Base-by-base conservation (phyloP, 228 moss, liverwort and hornwort genomes). In the Sphagnum fallax region DNA sequence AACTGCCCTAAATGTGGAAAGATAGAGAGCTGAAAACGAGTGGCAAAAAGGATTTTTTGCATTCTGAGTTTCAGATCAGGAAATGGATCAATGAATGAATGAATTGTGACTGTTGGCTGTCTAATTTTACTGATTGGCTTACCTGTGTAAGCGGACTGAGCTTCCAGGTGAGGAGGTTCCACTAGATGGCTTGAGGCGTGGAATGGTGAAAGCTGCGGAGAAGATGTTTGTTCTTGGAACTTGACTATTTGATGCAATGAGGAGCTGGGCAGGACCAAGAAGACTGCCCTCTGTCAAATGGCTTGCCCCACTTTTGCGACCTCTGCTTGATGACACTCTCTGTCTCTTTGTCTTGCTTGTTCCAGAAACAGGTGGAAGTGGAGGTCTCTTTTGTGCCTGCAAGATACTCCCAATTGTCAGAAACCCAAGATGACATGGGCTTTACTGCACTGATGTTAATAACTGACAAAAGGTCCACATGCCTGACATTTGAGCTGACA, bases 251-350 rank as follows among this genome's bases (percentile, higher is more conserved):
- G 73, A 75, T 61, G 60, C 74, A 47, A 73, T 70, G 62, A 82
- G 85, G 61, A 85, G 76, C 18, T 81, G 81, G 59, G 85, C 85
- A 53, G 70, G 65, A 61, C 70, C 79, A 67, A 85, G 81, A 47
- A 32, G 32, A 32, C 32, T 32, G 32, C 69, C 71, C 52, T 51
- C 69, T 51, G 16, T 71, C 32, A 72, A 50, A 53, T 79, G 69
- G 50, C 67, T 75, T 55, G 57, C 51, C 15, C 47, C 1, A 64
- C 63, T 66, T 51, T 51, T 73, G 53, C 71, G 65, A 63, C 52
- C 6, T 51, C 16, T 77, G 50, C n/a, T 63, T 72, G 70, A 71
- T 51, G 73, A 53, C 47, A 52, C 77, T 57, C 72, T 85, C 65
- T 70, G 74, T 6, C 67, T 72, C 72, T 71, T 85, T 72, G 78